Conservation (phyloP, 106 monocot genomes). For the Gastrodia elata region DNA sequence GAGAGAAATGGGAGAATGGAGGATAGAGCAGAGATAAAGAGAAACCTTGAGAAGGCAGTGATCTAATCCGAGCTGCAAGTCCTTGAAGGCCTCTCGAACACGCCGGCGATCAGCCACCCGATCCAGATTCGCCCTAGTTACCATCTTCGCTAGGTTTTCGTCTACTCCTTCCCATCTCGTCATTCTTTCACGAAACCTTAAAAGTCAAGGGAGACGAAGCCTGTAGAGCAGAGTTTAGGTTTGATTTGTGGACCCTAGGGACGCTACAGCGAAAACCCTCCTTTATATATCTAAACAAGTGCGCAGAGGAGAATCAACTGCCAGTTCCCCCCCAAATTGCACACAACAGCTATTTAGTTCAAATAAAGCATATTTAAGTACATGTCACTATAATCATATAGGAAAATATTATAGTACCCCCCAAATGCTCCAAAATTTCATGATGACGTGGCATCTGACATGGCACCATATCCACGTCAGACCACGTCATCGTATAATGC, state of each 20-base stretch:
- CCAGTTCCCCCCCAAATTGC: no score
- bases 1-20: neutral
- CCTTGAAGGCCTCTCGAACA: conserved; percentile 56
- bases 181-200: conserved; percentile 3
- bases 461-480: no score
- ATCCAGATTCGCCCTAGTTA: conserved; percentile 32
- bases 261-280: neutral
- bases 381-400: no score
- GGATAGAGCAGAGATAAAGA: neutral
- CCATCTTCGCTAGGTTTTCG: conserved; percentile 38
- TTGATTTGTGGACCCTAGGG: neutral
- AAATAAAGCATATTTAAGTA: no score
- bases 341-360: no score
- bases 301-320: no score
- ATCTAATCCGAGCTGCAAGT: conserved; percentile 50
- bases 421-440: no score
- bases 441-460: no score
- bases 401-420: no score
- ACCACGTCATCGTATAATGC: no score
- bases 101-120: conserved; percentile 33
- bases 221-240: neutral
- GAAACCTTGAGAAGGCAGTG: conserved; percentile 71
- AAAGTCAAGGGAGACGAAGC: neutral
- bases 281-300: no score
- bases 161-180: conserved; percentile 49